Evolutionary conservation across 371 early-diverging fungal species (phyloP).

Genomic region (Rhizopus microsporus): DNA sequence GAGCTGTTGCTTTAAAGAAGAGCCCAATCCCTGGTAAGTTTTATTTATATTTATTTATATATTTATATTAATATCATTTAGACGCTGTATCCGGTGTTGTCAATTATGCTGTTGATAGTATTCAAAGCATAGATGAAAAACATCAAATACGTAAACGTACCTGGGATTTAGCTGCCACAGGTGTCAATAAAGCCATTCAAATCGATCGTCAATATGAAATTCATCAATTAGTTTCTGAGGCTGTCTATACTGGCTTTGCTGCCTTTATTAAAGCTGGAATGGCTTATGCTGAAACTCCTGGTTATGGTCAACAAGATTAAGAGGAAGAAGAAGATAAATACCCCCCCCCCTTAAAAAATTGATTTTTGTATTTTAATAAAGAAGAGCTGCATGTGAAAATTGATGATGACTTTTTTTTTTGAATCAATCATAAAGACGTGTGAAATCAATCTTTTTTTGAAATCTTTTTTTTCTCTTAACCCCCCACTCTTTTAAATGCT

Average conservation of each 20-base stretch:
- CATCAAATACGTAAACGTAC: conserved; percentile 55
- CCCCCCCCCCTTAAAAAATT: background rate
- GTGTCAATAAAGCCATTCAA: conserved; percentile 53
- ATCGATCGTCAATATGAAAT: conserved; percentile 62
- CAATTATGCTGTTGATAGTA: conserved; percentile 40
- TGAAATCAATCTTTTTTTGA: background rate
- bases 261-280: conserved; percentile 62
- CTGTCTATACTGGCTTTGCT: conserved; percentile 51
- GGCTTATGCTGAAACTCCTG: conserved; percentile 61
- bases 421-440: background rate
- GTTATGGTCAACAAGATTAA: conserved; percentile 1
- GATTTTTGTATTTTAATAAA: no score
- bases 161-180: conserved; percentile 50
- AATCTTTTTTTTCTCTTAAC: conserved; percentile 9
- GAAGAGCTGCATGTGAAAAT: conserved; percentile 4
- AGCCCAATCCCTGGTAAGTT: conserved; percentile 60
- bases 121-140: conserved; percentile 51
- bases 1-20: conserved; percentile 65
- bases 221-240: conserved; percentile 55
- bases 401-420: background rate
- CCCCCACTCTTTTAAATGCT: conserved; percentile 23
- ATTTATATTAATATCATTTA: background rate
- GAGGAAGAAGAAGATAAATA: background rate
- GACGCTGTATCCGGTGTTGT: conserved; percentile 51
- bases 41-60: background rate